Base-by-base conservation (phyloP, 805 yeast species). In the Ogataea nonfermentans region DNA sequence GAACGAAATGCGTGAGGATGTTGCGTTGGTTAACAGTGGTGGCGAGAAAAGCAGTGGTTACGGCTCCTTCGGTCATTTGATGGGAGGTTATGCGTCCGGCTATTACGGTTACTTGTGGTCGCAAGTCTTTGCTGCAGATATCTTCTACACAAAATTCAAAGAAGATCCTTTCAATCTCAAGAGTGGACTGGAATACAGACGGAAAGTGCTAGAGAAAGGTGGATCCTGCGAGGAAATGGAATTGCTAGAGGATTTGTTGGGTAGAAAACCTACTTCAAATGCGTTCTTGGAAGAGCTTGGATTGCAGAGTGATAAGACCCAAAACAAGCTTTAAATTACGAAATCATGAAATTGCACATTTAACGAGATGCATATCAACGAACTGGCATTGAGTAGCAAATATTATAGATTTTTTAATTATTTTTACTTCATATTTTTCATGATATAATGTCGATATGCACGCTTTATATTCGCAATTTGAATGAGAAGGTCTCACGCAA, bases 81-180 rank as follows among this genome's bases (percentile, higher is more conserved):
- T 81, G 68, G 88, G 88, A 26, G 91, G 95, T 12, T 87, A 87
- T 60, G 91, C 85, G 39, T 79, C 90, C 9, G 89, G 90, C 3
- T 87, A 87, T 63, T 87, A 87, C 53, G 95, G 95, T 2, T 87
- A 87, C 60, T 63, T 86, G 65, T 87, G 88, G 81, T 84, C 95
- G 2, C 81, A 80, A 54, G 95, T 85, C 11, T 87, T 81, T 67
- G 93, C 95, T 1, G 76, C 86, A 6, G 95, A 87, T 60, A 84
- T 87, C 57, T 87, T 75, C 66, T 79, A 84, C 59, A 65, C 85
- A 4, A 73, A 76, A 54, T 87, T 87, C 70, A 74, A 76, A 42
- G 52, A 64, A 1, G 77, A 83, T 58, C 93, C 95, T 30, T 70
- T 84, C 74, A 75, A 79, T 55, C 67, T 76, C 14, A 57, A 59